A percentile compares a stretch with the other conserved stretches of the same genome.
Evolutionary conservation across 2,329 filamentous ascomycete genomes (phyloP).

Genomic region (Fusarium sacchari): DNA sequence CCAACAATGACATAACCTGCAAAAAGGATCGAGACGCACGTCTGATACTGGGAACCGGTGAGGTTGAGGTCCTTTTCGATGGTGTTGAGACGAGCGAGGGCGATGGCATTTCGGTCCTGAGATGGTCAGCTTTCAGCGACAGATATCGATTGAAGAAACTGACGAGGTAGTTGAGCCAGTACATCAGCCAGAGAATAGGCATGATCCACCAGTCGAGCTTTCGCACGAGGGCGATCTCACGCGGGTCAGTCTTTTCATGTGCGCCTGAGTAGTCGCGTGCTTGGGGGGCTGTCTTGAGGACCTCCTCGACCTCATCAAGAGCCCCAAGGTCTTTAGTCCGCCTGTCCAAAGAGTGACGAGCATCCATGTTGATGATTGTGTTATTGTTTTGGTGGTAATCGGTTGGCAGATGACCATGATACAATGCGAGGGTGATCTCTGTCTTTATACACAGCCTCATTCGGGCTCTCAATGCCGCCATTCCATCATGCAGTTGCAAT

Average conservation of each 20-base stretch:
- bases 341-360: background rate
- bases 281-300: conserved; percentile 6
- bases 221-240: conserved; percentile 31
- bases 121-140: background rate
- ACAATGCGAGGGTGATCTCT: background rate
- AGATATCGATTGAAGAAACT: fast-evolving
- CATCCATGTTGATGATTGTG: background rate
- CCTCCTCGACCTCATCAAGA: conserved; percentile 14
- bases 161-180: conserved; percentile 54
- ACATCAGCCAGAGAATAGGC: conserved; percentile 49
- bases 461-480: background rate
- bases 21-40: conserved; percentile 45
- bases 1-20: conserved; percentile 58
- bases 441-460: background rate
- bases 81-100: conserved; percentile 50
- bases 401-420: background rate
- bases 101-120: conserved; percentile 57
- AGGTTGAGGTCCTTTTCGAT: conserved; percentile 44
- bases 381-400: background rate
- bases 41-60: conserved; percentile 43
- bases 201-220: conserved; percentile 37
- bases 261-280: conserved; percentile 33
- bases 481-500: background rate
- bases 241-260: conserved; percentile 31
- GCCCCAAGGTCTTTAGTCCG: background rate